Base-by-base conservation (phyloP, 2,329 filamentous ascomycete genomes). In the Didymella arachidicola region DNA sequence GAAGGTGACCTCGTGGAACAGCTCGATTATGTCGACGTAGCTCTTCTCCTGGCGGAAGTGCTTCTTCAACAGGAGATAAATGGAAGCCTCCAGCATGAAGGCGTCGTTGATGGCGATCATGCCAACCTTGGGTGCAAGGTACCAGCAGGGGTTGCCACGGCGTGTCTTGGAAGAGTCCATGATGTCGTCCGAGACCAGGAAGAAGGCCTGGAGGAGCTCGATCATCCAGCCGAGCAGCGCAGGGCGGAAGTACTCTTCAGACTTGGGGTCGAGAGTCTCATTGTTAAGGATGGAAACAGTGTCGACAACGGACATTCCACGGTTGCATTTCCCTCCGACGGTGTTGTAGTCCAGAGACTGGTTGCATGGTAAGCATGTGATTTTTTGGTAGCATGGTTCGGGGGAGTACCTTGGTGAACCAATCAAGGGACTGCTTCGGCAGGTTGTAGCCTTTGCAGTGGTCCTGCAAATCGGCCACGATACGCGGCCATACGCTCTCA, bases 101-200 rank as follows among this genome's bases (percentile, higher is more conserved):
- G 94, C 88, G 77, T 99, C 95, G 84, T 99, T 99, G 86, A 99
- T 97, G 75, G 95, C 94, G 66, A 97, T 86, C 89, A 96, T 93
- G 78, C 94, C 94, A 41, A 99, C 93, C 47, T 89, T 88, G 30
- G 91, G 87, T 67, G 92, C 89, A 61, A 90, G 89, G 82, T 98
- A 99, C 95, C 95, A 99, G 84, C 95, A 99, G 41, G 95, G 93
- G 80, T 90, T 87, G 63, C 94, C 93, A 68, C 95, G 92, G 61
- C 95, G 93, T 56, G 95, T 99, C 79, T 97, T 95, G 78, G 91
- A 96, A 71, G 86, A 81, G 82, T 99, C 95, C 95, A 99, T 99
- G 73, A 99, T 97, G 79, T 99, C 95, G 81, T 99, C 95, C 43
- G 92, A 93, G 66, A 99, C 95, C 59, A 99, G 88, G 87, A 99